Percentiles rank a stretch among this genome's conserved stretches.
phyloP scores from a whole-genome alignment of 352 stramenopile species.

The Phytopythium helicoides region DNA sequence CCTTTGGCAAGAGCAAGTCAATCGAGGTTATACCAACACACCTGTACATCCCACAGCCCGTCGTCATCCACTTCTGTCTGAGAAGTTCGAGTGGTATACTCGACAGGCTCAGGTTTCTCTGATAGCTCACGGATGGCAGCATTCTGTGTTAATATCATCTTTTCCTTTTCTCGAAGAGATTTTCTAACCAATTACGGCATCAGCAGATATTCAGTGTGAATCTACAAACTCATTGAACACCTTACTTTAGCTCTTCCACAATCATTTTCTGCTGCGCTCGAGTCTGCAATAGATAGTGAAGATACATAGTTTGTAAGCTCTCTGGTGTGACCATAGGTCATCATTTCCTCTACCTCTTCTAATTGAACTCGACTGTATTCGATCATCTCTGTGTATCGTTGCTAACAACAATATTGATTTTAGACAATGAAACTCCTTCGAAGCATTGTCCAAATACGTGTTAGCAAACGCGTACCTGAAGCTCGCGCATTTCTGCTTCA shows the following conservation, averaged over 20 bases:
- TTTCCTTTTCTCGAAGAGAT: conserved; percentile 50
- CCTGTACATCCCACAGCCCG: conserved; percentile 66
- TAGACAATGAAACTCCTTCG: too few species aligned
- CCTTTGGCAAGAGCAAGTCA: too few species aligned
- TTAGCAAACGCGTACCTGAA: conserved; percentile 42
- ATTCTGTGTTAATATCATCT: conserved; percentile 40
- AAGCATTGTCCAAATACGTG: too few species aligned
- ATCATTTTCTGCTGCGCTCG: conserved; percentile 47
- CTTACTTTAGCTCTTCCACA: conserved; percentile 57
- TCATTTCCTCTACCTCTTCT: conserved; percentile 29
- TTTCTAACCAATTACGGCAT: conserved; percentile 12
- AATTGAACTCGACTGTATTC: conserved; percentile 36
- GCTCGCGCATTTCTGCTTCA: conserved; percentile 23
- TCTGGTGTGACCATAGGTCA: neutral
- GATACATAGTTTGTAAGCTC: neutral
- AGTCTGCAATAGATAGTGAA: conserved; percentile 14
- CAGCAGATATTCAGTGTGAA: neutral
- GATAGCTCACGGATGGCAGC: conserved; percentile 42
- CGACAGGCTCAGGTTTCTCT: conserved; percentile 17
- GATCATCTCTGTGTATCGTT: conserved; percentile 43
- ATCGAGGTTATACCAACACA: too few species aligned
- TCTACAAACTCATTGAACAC: neutral
- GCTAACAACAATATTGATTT: conserved; percentile 20
- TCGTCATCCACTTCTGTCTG: conserved; percentile 74
- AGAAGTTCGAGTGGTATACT: conserved; percentile 19